phyloP scores from a whole-genome alignment of 352 stramenopile species.

The Blastocystis sp. region DNA sequence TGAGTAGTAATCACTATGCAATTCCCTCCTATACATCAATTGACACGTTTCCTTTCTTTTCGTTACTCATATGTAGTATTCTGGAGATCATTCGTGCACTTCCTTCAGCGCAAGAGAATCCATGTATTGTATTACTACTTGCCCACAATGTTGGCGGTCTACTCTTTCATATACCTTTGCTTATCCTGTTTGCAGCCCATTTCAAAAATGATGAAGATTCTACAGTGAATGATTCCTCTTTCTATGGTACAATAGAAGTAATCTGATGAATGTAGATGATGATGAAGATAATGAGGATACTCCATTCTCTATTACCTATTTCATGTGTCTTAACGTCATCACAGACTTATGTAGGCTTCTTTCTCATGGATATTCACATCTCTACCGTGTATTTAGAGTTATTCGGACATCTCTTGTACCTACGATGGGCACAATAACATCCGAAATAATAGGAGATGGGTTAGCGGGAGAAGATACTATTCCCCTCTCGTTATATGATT shows the following conservation, averaged over 20 bases:
- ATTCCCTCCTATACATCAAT: neutral
- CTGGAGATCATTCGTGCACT: neutral
- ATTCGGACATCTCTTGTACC: neutral
- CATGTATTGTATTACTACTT: neutral
- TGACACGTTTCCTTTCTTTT: neutral
- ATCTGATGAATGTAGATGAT: neutral
- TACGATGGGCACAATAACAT: neutral
- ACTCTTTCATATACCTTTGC: conserved; percentile 25
- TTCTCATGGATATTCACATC: conserved; percentile 11
- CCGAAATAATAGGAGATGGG: neutral
- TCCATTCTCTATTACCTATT: neutral
- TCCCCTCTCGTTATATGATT: neutral
- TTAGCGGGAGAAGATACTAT: neutral
- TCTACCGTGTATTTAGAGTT: conserved; percentile 25
- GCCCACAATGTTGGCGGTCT: conserved; percentile 20
- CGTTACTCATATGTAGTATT: neutral
- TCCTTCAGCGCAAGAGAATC: neutral
- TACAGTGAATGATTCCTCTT: neutral
- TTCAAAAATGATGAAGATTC: neutral
- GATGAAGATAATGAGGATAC: neutral
- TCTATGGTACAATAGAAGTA: neutral
- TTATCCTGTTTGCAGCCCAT: neutral
- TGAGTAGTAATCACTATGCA: conserved; percentile 50
- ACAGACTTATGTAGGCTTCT: conserved; percentile 28
- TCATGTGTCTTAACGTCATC: conserved; percentile 48